phyloP scores from a whole-genome alignment of 805 yeast species.

The Metschnikowia sp. region DNA sequence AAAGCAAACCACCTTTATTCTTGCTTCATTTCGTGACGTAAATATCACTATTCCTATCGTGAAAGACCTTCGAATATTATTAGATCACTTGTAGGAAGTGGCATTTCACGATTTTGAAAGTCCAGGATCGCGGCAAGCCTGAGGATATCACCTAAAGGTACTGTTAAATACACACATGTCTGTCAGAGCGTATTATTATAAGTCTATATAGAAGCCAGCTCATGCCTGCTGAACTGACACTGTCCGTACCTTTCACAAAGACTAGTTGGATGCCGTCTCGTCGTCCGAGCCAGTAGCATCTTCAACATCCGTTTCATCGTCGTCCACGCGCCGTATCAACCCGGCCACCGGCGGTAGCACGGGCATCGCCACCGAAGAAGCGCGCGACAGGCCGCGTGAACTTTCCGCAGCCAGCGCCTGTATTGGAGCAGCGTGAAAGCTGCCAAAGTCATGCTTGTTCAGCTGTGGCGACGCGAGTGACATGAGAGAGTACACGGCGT shows the following conservation, averaged over 20 bases:
- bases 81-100: too few relatives aligned
- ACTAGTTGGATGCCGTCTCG: slow-evolving; percentile 10
- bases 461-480: slow-evolving; percentile 51
- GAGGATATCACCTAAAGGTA: too few relatives aligned
- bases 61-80: too few relatives aligned
- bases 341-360: slow-evolving; percentile 32
- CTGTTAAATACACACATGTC: not conserved
- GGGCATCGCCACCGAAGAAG: slow-evolving; percentile 23
- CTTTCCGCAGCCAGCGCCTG: not conserved
- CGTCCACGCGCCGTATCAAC: slow-evolving; percentile 20
- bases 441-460: slow-evolving; percentile 22
- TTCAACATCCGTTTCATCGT: slow-evolving; percentile 37
- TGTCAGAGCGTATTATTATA: not conserved
- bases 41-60: too few relatives aligned
- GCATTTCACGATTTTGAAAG: too few relatives aligned
- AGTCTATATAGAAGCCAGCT: slow-evolving; percentile 6
- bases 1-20: too few relatives aligned
- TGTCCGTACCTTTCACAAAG: not conserved
- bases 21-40: too few relatives aligned
- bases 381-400: slow-evolving; percentile 23
- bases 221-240: slow-evolving; percentile 10
- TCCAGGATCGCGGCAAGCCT: too few relatives aligned
- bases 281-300: slow-evolving; percentile 26
- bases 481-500: slow-evolving; percentile 54
- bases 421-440: slow-evolving; percentile 21